A percentile compares a stretch with the other conserved stretches of the same genome.
Evolutionary conservation across 345 rosid species (phyloP).

Genomic region (Bruguiera parviflora): DNA sequence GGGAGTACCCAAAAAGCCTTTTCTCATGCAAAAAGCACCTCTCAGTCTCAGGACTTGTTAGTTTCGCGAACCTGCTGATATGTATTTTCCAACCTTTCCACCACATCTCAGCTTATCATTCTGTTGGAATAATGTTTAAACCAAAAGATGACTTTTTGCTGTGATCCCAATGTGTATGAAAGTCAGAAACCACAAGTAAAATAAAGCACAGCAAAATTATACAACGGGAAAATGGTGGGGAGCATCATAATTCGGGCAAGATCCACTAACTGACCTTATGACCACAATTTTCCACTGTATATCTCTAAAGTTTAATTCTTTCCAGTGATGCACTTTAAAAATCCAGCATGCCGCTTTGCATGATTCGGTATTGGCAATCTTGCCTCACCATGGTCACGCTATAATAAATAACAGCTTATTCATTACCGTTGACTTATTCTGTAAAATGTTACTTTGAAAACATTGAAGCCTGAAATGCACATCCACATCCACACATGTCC

Average conservation of each 20-base stretch:
- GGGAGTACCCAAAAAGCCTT: slow-evolving; percentile 2
- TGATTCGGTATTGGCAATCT: slow-evolving; percentile 1
- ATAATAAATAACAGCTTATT: neutral
- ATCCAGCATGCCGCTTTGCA: slow-evolving; percentile 4
- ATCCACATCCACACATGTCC: too few species aligned
- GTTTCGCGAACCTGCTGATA: slow-evolving; percentile 7
- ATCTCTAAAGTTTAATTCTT: neutral
- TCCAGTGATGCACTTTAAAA: neutral
- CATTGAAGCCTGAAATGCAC: too few species aligned
- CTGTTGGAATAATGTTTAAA: neutral
- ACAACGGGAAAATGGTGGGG: too few species aligned
- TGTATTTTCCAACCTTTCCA: neutral
- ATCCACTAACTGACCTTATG: neutral
- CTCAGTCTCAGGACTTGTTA: neutral
- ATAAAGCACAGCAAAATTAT: too few species aligned
- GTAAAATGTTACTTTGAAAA: too few species aligned
- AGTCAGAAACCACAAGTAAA: too few species aligned
- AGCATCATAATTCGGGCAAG: neutral
- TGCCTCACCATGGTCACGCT: slow-evolving; percentile 3
- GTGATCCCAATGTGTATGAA: neutral
- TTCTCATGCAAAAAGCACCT: slow-evolving; percentile 1
- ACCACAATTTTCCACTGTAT: neutral
- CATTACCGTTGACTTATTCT: too few species aligned
- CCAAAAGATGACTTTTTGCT: neutral
- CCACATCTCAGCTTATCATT: neutral